Base-by-base conservation (phyloP, 768 basidiomycete genomes). In the Naematelia encephala region DNA sequence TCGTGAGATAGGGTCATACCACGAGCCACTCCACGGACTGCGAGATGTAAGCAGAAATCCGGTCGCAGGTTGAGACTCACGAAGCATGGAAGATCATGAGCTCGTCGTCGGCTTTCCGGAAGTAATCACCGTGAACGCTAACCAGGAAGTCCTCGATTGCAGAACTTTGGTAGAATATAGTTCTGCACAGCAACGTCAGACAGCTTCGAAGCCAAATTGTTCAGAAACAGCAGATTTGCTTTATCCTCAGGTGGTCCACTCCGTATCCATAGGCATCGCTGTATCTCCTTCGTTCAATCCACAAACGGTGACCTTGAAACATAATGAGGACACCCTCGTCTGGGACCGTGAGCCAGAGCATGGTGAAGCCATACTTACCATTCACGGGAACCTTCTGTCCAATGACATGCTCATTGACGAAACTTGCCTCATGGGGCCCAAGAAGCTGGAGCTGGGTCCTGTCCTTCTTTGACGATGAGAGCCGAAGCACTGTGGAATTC, bases 1-100 rank as follows among this genome's bases (percentile, higher is more conserved):
- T 5, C 74, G 56, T n/a, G 65, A 66, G 34, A 71, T 57, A 4
- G 66, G 62, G 2, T 34, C 49, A n/a, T 48, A 22, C 69, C 69
- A 71, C 0, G 34, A 25, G 27, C 25, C 51, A 4, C 34, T 52
- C 25, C 25, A 26, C 8, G 23, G 51, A 2, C 51, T 52, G 25
- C 8, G 13, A 11, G 10, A 29, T 10, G 25, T 52, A 23, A 52
- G 51, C 29, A 5, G 8, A 39, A 39, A 39, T 8, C 34, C 8
- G 8, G 34, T 8, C 16, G 8, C 34, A 39, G 16, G 34, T 39
- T 16, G 8, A 11, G 5, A 56, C 60, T 43, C 50, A 65, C 64
- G 42, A 45, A 43, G 61, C 26, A 54, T 69, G 67, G 42, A 63
- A 69, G 47, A 69, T 66, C 25, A 66, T 53, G 19, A 69, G 28